A percentile compares a stretch with the other conserved stretches of the same genome.
These are phyloP conservation scores for Sporisorium sorghi DNA, from an alignment of 1,284 basidiomycete genomes.

Conservation along the genomic window DNA sequence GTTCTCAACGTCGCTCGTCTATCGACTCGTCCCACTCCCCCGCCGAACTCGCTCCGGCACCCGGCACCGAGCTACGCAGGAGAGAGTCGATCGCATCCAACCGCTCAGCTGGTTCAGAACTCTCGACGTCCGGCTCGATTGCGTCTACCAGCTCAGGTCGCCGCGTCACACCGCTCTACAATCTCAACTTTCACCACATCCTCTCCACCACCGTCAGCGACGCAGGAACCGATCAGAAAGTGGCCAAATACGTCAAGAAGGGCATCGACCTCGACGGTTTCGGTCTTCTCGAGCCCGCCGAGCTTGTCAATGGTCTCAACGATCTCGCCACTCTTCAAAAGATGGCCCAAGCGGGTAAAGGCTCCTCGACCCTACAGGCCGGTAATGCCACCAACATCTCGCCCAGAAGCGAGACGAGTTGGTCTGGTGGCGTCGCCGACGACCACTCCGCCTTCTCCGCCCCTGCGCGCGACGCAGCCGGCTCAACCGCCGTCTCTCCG, in stretches of 20 bases:
- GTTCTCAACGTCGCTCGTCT: slow-evolving; percentile 30
- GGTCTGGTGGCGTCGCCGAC: slow-evolving; percentile 24
- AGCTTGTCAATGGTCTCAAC: slow-evolving; percentile 55
- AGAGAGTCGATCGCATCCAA: slow-evolving; percentile 51
- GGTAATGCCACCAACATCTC: slow-evolving; percentile 17
- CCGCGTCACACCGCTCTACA: slow-evolving; percentile 91
- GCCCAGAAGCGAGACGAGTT: slow-evolving; percentile 23
- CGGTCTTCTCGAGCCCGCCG: slow-evolving; percentile 68
- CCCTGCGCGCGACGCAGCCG: slow-evolving; percentile 13
- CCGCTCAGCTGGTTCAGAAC: slow-evolving; percentile 38
- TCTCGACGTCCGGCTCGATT: slow-evolving; percentile 35
- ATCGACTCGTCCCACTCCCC: slow-evolving; percentile 32
- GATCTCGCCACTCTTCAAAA: slow-evolving; percentile 44
- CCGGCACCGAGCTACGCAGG: slow-evolving; percentile 33
- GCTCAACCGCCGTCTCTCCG: slow-evolving; percentile 11
- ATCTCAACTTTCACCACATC: slow-evolving; percentile 90
- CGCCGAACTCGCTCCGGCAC: slow-evolving; percentile 9
- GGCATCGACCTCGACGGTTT: slow-evolving; percentile 72
- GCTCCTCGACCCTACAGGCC: slow-evolving; percentile 15
- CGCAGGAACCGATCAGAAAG: slow-evolving; percentile 91
- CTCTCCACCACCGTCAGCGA: slow-evolving; percentile 90
- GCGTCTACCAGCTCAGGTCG: slow-evolving; percentile 69
- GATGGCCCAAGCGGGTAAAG: slow-evolving; percentile 8
- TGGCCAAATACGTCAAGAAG: slow-evolving; percentile 87
- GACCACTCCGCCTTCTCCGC: slow-evolving; percentile 37